Percentiles rank a stretch among this genome's conserved stretches.
phyloP scores from a whole-genome alignment of 106 monocot genomes.

The Vanilla planifolia region DNA sequence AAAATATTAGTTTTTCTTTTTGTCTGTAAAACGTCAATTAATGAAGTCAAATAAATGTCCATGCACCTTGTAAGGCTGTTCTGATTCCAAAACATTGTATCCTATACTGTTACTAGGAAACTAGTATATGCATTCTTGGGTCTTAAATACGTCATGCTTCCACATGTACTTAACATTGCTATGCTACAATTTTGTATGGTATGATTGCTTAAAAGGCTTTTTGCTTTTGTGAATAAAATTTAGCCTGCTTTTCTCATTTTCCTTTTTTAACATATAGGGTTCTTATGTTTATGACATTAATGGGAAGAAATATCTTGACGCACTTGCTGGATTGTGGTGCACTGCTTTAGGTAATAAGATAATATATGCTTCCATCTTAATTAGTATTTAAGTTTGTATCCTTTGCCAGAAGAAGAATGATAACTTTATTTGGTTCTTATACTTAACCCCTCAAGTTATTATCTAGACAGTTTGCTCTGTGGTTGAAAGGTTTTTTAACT shows the following conservation, averaged over 20 bases:
- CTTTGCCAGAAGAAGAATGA: neutral
- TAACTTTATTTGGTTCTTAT: neutral
- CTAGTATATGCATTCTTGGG: no score
- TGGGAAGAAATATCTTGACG: constrained; percentile 90
- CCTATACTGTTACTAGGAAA: no score
- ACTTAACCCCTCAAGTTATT: neutral
- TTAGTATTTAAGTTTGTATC: constrained; percentile 1
- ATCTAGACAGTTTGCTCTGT: neutral
- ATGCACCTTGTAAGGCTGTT: no score
- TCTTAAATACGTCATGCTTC: neutral
- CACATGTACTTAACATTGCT: neutral
- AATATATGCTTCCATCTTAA: neutral
- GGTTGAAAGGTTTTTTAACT: neutral
- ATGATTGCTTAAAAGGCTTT: neutral
- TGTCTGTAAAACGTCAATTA: no score
- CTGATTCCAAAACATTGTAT: no score
- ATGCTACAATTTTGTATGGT: neutral
- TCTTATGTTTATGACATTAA: constrained; percentile 80
- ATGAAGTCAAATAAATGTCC: no score
- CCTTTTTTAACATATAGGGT: constrained; percentile 41
- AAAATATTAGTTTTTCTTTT: no score
- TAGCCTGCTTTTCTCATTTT: neutral
- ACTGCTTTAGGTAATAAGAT: constrained; percentile 76
- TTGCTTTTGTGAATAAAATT: neutral
- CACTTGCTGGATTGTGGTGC: constrained; percentile 96